A percentile compares a stretch with the other conserved stretches of the same genome.
These are phyloP conservation scores for Cladosporium oxysporum DNA, from an alignment of 2,329 filamentous ascomycete genomes.

Conservation along the genomic window DNA sequence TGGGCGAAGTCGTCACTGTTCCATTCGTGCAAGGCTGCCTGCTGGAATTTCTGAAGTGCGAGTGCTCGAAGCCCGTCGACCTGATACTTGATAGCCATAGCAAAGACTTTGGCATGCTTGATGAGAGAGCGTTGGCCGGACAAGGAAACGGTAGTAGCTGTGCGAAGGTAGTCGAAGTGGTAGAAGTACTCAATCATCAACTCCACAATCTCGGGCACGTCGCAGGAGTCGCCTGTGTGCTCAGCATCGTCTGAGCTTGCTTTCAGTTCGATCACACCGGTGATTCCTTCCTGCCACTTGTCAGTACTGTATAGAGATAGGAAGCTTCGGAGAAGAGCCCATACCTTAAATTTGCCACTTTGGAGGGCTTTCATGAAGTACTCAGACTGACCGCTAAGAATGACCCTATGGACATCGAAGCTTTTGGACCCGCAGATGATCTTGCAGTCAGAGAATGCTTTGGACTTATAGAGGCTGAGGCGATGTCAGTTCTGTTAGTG, in stretches of 20 bases:
- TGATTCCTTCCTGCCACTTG: neutral
- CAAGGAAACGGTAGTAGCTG: slow-evolving; percentile 20
- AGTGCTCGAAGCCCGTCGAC: slow-evolving; percentile 40
- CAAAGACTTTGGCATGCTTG: slow-evolving; percentile 46
- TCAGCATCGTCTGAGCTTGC: slow-evolving; percentile 15
- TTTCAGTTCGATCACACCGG: neutral
- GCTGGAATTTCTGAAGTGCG: neutral
- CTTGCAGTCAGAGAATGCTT: neutral
- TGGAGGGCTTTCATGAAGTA: neutral
- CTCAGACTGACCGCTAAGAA: neutral
- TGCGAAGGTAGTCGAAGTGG: slow-evolving; percentile 28
- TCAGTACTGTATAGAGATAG: neutral
- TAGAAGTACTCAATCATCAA: slow-evolving; percentile 35
- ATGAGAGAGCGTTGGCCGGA: slow-evolving; percentile 1
- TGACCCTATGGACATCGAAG: neutral
- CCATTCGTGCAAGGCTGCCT: neutral
- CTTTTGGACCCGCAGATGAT: neutral
- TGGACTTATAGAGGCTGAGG: neutral
- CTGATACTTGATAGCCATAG: slow-evolving; percentile 47
- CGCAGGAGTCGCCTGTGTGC: slow-evolving; percentile 22
- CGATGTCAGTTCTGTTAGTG: neutral
- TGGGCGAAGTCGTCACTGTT: neutral
- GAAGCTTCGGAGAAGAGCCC: neutral
- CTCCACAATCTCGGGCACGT: slow-evolving; percentile 31
- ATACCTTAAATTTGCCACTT: neutral